Percentiles rank a stretch among this genome's conserved stretches.
Evolutionary conservation across 1,139 yeast species (phyloP).

Genomic region (Taiozyma sp.): DNA sequence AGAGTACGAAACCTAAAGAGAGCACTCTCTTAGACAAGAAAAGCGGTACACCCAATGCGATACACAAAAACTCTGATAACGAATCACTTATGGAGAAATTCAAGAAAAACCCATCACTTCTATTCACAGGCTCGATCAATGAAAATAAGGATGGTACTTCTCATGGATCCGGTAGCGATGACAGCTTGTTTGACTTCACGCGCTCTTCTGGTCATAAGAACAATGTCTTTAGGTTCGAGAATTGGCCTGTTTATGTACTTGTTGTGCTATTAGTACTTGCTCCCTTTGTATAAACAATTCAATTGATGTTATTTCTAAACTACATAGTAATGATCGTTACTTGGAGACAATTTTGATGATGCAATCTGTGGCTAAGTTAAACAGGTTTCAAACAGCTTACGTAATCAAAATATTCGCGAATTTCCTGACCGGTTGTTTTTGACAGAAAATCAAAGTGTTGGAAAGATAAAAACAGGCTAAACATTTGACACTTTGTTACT

Average conservation of each 20-base stretch:
- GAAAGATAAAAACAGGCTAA: not conserved
- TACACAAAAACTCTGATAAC: not conserved
- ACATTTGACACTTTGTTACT: not conserved
- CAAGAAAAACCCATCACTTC: constrained; percentile 12
- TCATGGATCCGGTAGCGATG: not conserved
- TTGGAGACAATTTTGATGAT: not conserved
- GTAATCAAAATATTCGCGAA: not conserved
- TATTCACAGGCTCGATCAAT: constrained; percentile 3
- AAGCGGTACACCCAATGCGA: not conserved
- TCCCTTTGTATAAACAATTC: not conserved
- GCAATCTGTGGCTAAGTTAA: no score
- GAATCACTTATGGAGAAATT: constrained; percentile 4
- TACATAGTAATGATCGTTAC: no score
- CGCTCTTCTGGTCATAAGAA: not conserved
- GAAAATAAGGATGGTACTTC: not conserved
- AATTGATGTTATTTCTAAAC: no score
- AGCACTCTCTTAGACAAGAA: not conserved
- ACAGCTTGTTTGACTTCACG: constrained; percentile 3
- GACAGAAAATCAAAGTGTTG: not conserved
- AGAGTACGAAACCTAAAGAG: not conserved
- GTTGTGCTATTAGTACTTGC: not conserved
- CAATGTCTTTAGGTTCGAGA: not conserved
- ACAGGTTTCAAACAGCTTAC: not conserved
- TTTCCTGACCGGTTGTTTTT: not conserved
- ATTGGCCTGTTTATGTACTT: not conserved